Evolutionary conservation across 2,329 filamentous ascomycete genomes (phyloP), one percentile per base, ranked within the genome.

Genomic region (Penicillium italicum): DNA sequence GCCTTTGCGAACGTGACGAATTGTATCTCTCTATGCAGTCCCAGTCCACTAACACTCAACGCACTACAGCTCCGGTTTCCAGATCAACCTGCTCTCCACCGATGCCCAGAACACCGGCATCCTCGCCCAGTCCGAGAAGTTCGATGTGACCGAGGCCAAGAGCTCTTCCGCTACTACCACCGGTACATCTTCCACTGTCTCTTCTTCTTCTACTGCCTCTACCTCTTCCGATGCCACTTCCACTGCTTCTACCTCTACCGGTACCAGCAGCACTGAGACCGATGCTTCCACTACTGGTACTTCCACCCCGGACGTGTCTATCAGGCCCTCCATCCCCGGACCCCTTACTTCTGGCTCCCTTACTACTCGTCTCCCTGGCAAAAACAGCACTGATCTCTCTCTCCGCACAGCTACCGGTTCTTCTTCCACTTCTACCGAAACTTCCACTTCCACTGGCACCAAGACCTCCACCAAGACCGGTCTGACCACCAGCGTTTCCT

Each of bases 1-100:
- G 16, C 18, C 11, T 14, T 22, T 14, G 22, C 20, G 14, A 4
- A 12, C n/a, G 16, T n/a, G 2, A 30, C n/a, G 11, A 30, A 30
- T 33, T 8, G 9, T 12, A 20, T 31, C 2, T 28, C 2, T 28
- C 2, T 4, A 2, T 22, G 2, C 4, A 22, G 11, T 31, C 7
- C 2, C 4, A 22, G 11, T 31, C 7, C 2, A 47, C 53, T 62
- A 42, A 58, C 49, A 53, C 56, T 4, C 49, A 38, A 49, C 36
- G 30, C 12, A 30, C 10, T 33, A 4, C 41, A 73, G 74, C 22
- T 45, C 61, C 18, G 72, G 68, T 50, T 77, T 73, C 66, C 74
- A 74, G 61, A 69, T 77, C 66, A 75, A 76, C 65, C 64, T 76
- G 33, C 34, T 72, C 38, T 72, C 73, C 56, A 68, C 70, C 55